Conservation (phyloP, 2,329 filamentous ascomycete species). For the Coniella vitis region DNA sequence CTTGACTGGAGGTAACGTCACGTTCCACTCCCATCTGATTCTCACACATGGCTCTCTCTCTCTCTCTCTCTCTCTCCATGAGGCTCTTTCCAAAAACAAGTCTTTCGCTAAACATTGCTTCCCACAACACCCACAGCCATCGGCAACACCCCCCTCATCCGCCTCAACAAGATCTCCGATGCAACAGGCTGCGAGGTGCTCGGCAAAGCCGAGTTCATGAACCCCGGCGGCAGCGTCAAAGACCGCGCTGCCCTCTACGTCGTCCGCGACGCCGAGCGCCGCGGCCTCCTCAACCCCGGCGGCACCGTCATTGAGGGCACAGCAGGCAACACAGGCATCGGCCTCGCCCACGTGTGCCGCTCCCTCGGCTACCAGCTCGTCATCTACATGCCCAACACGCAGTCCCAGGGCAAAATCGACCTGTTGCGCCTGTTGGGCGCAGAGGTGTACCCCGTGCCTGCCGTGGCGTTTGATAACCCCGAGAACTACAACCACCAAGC, state of each 20-base stretch:
- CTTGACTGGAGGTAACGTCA: conserved; percentile 67
- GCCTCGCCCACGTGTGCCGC: conserved; percentile 91
- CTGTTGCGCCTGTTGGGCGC: conserved; percentile 84
- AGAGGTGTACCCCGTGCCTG: conserved; percentile 92
- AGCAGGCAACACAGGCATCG: conserved; percentile 96
- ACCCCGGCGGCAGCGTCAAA: conserved; percentile 93
- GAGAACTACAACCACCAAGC: conserved; percentile 99
- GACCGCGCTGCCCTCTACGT: conserved; percentile 93
- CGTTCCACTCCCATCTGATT: too few relatives aligned
- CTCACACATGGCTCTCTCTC: too few relatives aligned
- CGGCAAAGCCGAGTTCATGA: conserved; percentile 98
- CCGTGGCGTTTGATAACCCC: conserved; percentile 90
- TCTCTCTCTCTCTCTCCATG: too few relatives aligned
- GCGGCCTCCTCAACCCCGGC: conserved; percentile 71
- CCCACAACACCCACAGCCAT: too few relatives aligned
- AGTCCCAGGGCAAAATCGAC: conserved; percentile 97
- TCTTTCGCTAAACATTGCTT: too few relatives aligned
- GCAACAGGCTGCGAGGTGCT: conserved; percentile 90
- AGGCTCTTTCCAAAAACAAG: too few relatives aligned
- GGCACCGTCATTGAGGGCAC: conserved; percentile 97
- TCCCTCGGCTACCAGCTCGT: conserved; percentile 88
- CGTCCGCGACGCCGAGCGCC: conserved; percentile 87
- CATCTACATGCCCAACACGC: conserved; percentile 99
- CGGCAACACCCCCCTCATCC: conserved; percentile 93
- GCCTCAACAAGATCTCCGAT: conserved; percentile 78